Base-by-base conservation (phyloP, 2,329 filamentous ascomycete genomes). In the Trichoderma sp. region DNA sequence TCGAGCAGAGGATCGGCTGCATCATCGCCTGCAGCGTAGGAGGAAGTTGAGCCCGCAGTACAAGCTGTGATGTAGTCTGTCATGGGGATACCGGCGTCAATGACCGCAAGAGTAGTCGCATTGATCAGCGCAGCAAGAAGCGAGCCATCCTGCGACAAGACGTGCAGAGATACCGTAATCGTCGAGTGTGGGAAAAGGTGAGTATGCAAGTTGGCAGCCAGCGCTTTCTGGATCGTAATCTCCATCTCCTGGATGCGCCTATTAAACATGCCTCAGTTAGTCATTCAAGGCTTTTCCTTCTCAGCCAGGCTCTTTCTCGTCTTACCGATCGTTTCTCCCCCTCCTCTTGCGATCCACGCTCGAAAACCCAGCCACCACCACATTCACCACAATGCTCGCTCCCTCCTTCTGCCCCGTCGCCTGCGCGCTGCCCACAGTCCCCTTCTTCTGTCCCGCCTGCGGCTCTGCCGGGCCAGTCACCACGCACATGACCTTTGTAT, bases 71-170 rank as follows among this genome's bases (percentile, higher is more conserved):
- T 87, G 77, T 97, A 96, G 77, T 97, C 93, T 3, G 90, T 89
- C 94, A 98, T 97, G 28, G 96, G 96, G 24, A 99, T 91, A 64
- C 96, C 96, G 0, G 96, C 96, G 77, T 99, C 96, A 71, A 98
- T 90, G 26, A 98, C 88, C 0, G 96, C 96, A 14, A 99, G 87
- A 0, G 95, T 97, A 0, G 92, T 88, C 4, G 96, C 96, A 76
- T 99, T 99, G 74, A 98, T 84, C 56, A 95, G 93, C 0, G 94
- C 91, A 0, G 95, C 94, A 24, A 99, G 89, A 3, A 98, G 86
- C 0, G 92, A 94, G 32, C 96, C 96, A 78, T 99, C 96, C 73
- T 96, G 90, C 0, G 91, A 92, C 55, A 99, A 89, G 43, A 99
- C 89, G 78, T 97, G 93, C 1, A 99, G 86, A 28, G 91, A 90